These are phyloP conservation scores for Coemansia sp. DNA, from an alignment of 192 early-diverging fungal species.

Conservation along the genomic window DNA sequence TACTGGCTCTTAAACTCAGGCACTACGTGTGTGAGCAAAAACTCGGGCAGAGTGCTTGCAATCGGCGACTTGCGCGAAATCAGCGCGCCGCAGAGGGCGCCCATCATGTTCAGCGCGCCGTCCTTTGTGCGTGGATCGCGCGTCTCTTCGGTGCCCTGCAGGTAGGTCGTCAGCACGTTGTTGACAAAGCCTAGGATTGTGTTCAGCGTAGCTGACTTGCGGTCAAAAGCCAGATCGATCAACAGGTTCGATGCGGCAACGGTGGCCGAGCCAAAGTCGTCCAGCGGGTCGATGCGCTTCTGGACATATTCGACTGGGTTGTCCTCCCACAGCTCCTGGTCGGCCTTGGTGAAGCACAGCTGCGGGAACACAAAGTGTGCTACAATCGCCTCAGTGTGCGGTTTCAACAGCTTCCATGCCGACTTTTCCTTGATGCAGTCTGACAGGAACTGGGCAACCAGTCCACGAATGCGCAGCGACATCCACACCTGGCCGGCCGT, in stretches of 20 bases:
- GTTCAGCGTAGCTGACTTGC: constrained; percentile 77
- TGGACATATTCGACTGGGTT: constrained; percentile 92
- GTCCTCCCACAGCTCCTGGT: constrained; percentile 88
- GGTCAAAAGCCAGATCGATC: constrained; percentile 71
- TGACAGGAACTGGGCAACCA: constrained; percentile 73
- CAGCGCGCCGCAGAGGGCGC: constrained; percentile 66
- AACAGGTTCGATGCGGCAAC: constrained; percentile 76
- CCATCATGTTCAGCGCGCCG: constrained; percentile 88
- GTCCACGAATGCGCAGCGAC: constrained; percentile 66
- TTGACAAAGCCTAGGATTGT: constrained; percentile 80
- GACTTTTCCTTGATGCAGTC: constrained; percentile 85
- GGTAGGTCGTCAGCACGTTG: constrained; percentile 67
- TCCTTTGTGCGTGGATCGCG: constrained; percentile 80
- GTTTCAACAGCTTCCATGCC: constrained; percentile 89
- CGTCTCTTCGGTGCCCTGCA: constrained; percentile 64
- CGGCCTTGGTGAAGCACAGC: constrained; percentile 82
- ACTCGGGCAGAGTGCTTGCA: constrained; percentile 73
- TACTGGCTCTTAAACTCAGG: constrained; percentile 86
- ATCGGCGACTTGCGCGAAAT: constrained; percentile 75
- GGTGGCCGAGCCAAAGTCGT: constrained; percentile 80
- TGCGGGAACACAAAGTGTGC: constrained; percentile 91
- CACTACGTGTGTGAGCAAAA: constrained; percentile 83
- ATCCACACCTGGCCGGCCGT: constrained; percentile 72
- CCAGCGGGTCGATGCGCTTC: constrained; percentile 74
- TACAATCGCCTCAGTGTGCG: constrained; percentile 77